Percentiles rank a stretch among this genome's conserved stretches.
phyloP scores from a whole-genome alignment of 192 early-diverging fungal genomes.

The Coemansia sp. region DNA sequence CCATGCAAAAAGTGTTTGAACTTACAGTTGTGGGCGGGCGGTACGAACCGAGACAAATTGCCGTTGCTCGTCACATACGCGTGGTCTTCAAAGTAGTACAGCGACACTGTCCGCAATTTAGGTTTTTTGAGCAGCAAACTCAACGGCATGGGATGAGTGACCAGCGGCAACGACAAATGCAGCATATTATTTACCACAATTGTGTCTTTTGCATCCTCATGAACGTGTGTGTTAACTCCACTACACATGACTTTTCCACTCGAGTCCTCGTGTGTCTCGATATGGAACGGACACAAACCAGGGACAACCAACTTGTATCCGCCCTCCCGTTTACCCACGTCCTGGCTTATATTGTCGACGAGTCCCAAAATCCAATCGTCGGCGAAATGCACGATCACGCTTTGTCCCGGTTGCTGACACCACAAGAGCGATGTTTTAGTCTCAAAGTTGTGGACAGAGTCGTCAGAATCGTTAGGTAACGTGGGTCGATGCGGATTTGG shows the following conservation, averaged over 20 bases:
- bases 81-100: slow-evolving; percentile 22
- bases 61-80: neutral
- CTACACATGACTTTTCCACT: slow-evolving; percentile 4
- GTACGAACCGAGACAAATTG: neutral
- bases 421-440: slow-evolving; percentile 2
- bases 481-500: neutral
- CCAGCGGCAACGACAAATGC: slow-evolving; percentile 13
- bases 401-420: slow-evolving; percentile 17
- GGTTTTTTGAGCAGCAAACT: slow-evolving; percentile 17
- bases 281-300: slow-evolving; percentile 41
- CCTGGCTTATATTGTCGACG: neutral
- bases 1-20: too few species aligned
- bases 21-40: too few species aligned
- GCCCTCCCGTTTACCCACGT: neutral
- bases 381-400: slow-evolving; percentile 5
- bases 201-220: neutral
- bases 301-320: slow-evolving; percentile 14
- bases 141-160: slow-evolving; percentile 35
- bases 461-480: neutral
- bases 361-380: slow-evolving; percentile 15
- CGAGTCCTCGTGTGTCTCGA: neutral
- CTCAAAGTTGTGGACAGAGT: neutral
- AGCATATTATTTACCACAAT: too few species aligned
- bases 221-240: slow-evolving; percentile 24
- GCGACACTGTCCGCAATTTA: slow-evolving; percentile 12